Conservation (phyloP, 1,284 basidiomycete genomes). For the Ustilago trichophora region DNA sequence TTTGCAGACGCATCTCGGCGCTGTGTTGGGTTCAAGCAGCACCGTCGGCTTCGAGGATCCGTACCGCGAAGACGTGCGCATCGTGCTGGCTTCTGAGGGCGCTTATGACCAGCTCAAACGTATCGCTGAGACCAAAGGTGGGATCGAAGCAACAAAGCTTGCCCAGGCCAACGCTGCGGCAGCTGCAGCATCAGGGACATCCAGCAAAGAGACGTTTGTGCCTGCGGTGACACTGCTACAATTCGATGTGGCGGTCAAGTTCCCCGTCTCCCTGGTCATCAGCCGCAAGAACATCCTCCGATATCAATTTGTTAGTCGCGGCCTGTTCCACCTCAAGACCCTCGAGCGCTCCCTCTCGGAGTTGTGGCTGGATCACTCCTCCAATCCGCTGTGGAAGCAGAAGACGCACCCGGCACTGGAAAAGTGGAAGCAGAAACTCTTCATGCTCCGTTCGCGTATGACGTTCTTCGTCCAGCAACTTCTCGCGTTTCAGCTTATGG, state of each 20-base stretch:
- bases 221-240: slow-evolving; percentile 54
- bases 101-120: slow-evolving; percentile 65
- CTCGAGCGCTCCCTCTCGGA: slow-evolving; percentile 57
- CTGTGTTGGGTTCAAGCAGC: slow-evolving; percentile 61
- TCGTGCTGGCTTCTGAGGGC: slow-evolving; percentile 61
- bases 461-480: slow-evolving; percentile 64
- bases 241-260: slow-evolving; percentile 64
- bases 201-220: slow-evolving; percentile 68
- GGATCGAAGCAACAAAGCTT: slow-evolving; percentile 63
- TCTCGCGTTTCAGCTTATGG: slow-evolving; percentile 60
- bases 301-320: slow-evolving; percentile 64
- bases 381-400: slow-evolving; percentile 46
- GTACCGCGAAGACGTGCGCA: slow-evolving; percentile 62
- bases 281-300: slow-evolving; percentile 65
- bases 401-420: slow-evolving; percentile 53
- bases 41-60: slow-evolving; percentile 63
- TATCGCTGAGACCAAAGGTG: slow-evolving; percentile 65
- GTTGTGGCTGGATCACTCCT: slow-evolving; percentile 60
- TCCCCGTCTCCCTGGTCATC: slow-evolving; percentile 65
- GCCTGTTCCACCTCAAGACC: slow-evolving; percentile 63
- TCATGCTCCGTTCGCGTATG: slow-evolving; percentile 61
- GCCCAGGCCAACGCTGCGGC: slow-evolving; percentile 46
- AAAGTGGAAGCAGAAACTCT: slow-evolving; percentile 62
- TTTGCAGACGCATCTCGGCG: slow-evolving; percentile 63
- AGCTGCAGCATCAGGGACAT: slow-evolving; percentile 9